Evolutionary conservation across 441 rosid species (phyloP), one percentile per base, ranked within the genome.

Genomic region (Gossypium gossypioides): DNA sequence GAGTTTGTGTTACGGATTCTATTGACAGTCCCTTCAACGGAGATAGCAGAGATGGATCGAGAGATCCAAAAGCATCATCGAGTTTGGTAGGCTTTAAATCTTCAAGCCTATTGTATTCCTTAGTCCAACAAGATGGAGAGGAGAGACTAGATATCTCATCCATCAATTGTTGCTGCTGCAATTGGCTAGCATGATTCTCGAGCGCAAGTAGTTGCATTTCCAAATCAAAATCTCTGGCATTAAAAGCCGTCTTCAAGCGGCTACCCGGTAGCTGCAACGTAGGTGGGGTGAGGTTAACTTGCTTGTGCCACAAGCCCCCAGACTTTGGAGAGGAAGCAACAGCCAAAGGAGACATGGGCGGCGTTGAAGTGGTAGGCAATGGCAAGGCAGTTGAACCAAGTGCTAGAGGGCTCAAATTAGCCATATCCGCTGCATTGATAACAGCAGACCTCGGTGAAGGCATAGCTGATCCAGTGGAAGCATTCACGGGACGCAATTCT

Each of bases 401-500:
- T 1, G 86, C 64, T 75, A 85, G 75, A 8, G 94, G 86, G 71
- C 87, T 83, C 85, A 88, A 32, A 19, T 83, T 55, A 0, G 81
- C 34, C 90, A 89, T 88, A 79, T 91, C 96, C 12, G 79, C 72
- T 0, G 84, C 78, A 75, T 77, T 81, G 65, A 73, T 78, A 0
- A 34, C 40, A 34, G 40, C 8, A 34, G 40, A 34, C 40, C 8
- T 34, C 9, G 40, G 40, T 34, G 40, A 34, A 34, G 40, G 40
- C 89, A 93, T 81, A 3, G 96, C 98, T 46, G 97, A 88, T 6
- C 98, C 98, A 0, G 96, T 93, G 2, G 96, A 81, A 54, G 96
- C 91, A 81, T 89, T 85, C 25, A 93, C 92, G 0, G 98, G 97
- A 13, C 97, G 88, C 69, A 93, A 66, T 76, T 93, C 98, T 32